Evolutionary conservation across 345 rosid genomes (phyloP).

Genomic region (Theobroma cacao): DNA sequence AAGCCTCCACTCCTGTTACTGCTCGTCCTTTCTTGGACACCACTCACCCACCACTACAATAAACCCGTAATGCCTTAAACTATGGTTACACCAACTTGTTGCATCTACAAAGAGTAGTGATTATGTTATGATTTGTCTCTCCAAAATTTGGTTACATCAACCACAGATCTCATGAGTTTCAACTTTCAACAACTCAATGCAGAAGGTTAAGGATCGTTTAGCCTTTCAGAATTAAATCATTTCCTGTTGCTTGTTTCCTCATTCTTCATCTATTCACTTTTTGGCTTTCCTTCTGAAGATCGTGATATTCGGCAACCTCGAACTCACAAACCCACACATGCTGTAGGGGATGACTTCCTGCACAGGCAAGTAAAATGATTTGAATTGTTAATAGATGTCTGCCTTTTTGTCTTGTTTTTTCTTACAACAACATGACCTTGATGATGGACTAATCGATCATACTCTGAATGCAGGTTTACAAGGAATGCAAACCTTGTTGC

Average conservation of each 20-base stretch:
- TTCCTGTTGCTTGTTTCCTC: neutral
- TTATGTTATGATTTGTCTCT: no score
- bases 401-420: neutral
- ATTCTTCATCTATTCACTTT: neutral
- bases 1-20: neutral
- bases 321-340: neutral
- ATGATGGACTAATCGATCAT: neutral
- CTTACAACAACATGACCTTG: neutral
- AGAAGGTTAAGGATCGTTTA: no score
- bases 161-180: no score
- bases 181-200: no score
- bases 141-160: no score
- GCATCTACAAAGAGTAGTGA: no score
- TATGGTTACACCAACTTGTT: no score
- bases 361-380: neutral
- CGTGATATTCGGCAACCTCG: neutral
- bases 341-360: neutral
- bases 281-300: neutral
- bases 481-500: slow-evolving; percentile 45
- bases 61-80: no score
- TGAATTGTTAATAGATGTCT: neutral
- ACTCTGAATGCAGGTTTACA: slow-evolving; percentile 31
- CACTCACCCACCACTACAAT: no score
- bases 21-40: neutral
- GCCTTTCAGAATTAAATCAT: neutral